Base-by-base conservation (phyloP, 441 rosid species). In the Mallotus repandus region DNA sequence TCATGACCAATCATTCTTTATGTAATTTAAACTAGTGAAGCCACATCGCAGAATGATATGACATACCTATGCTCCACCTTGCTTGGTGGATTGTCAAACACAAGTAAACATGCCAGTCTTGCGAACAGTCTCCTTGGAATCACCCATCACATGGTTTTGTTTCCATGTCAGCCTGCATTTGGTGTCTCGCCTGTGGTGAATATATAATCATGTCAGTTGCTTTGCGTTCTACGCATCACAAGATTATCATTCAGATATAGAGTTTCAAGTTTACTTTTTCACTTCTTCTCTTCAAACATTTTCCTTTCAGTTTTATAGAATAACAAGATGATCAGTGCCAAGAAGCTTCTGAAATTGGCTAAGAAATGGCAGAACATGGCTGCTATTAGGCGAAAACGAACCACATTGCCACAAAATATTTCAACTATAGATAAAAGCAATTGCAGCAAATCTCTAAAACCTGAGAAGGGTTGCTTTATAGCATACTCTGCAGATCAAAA, bases 381-480 rank as follows among this genome's bases (percentile, higher is more conserved):
- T 7, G 58, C 58, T 54, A 54, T 54, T 11, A 54, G 22, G 9
- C 21, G 10, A 16, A 16, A 54, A 16, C 25, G 25, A 7, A 54
- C n/a, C 10, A 54, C 25, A n/a, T 54, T 7, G 5, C 19, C 58
- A 16, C 21, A n/a, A 18, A 54, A 0, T 19, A 18, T 54, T 4
- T 0, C 21, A 5, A 54, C 11, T 64, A 29, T 43, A 32, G 46
- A 35, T 13, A 8, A 43, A 14, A 61, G 19, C 14, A 66, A 14
- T 14, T 22, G 57, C 12, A 48, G 69, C 57, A 22, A 57, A 66
- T 66, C 69, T 22, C 2, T 11, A 66, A 66, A 25, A 46, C 1
- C 57, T 0, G 69, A 48, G 8, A 69, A 69, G 63, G 72, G 72
- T 19, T 46, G 16, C 43, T 69, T 57, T 57, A 54, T 57, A 2